These are phyloP conservation scores for Pyrenophora seminiperda DNA, from an alignment of 2,329 filamentous ascomycete genomes.

Conservation along the genomic window DNA sequence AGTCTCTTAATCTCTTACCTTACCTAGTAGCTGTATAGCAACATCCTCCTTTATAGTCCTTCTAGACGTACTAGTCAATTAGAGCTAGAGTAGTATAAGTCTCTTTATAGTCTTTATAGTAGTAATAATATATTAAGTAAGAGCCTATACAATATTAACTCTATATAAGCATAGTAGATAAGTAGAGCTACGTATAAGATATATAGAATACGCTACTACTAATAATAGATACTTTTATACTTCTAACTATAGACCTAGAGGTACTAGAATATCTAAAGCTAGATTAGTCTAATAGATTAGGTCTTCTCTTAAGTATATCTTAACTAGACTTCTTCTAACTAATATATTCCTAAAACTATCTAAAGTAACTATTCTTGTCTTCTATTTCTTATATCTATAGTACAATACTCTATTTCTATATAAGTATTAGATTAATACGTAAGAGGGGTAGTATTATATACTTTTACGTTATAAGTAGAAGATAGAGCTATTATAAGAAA, in stretches of 20 bases:
- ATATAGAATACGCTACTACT: not conserved
- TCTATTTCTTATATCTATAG: not conserved
- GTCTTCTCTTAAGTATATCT: not conserved
- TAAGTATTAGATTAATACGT: not conserved
- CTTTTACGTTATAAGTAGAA: not conserved
- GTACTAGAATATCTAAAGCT: not conserved
- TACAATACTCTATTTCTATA: not conserved
- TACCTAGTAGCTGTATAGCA: not conserved
- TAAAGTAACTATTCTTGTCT: not conserved
- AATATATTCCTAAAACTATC: not conserved
- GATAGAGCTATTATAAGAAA: not conserved
- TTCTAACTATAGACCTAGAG: not conserved
- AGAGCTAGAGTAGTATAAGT: not conserved
- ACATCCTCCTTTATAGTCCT: not conserved
- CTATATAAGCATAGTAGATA: not conserved
- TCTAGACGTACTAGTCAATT: not conserved
- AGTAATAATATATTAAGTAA: not conserved
- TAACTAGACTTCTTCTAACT: not conserved
- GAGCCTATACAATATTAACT: not conserved
- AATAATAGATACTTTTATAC: not conserved
- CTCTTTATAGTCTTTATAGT: not conserved
- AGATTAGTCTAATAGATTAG: not conserved
- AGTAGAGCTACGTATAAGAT: not conserved
- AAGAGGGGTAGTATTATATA: not conserved
- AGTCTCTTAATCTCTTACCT: not conserved